Percentiles rank a stretch among this genome's conserved stretches.
phyloP scores from a whole-genome alignment of 306 rosid genomes.

The Vigna nakashimae region DNA sequence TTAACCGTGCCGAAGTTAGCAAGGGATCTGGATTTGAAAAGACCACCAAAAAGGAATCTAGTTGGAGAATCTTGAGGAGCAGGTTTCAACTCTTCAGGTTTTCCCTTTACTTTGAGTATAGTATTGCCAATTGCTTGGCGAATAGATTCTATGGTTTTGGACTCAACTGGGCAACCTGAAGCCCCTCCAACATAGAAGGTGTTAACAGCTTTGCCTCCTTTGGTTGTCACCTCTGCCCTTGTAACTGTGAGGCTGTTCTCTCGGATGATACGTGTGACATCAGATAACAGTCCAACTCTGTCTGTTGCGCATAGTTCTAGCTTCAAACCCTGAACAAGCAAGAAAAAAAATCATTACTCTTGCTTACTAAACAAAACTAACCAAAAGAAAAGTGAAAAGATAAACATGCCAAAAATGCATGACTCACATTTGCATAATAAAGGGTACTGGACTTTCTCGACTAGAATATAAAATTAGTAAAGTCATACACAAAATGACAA shows the following conservation, averaged over 20 bases:
- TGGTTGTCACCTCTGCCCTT: slow-evolving; percentile 90
- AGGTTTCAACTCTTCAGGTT: slow-evolving; percentile 63
- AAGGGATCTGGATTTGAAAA: slow-evolving; percentile 90
- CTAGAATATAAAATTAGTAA: slow-evolving; percentile 25
- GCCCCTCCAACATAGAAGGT: slow-evolving; percentile 90
- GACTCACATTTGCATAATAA: slow-evolving; percentile 21
- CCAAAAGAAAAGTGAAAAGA: slow-evolving; percentile 11
- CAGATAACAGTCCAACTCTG: slow-evolving; percentile 86
- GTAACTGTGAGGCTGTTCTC: slow-evolving; percentile 95
- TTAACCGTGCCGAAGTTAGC: slow-evolving; percentile 83
- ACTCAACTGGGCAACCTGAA: slow-evolving; percentile 79
- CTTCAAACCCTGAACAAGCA: slow-evolving; percentile 75
- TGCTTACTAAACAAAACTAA: not conserved
- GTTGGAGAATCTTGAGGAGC: slow-evolving; percentile 80
- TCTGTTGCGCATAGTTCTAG: slow-evolving; percentile 90
- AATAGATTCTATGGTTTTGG: slow-evolving; percentile 83
- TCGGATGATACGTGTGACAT: slow-evolving; percentile 89
- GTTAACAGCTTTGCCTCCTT: slow-evolving; percentile 89
- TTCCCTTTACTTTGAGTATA: slow-evolving; percentile 89
- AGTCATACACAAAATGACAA: not conserved
- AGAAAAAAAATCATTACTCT: slow-evolving; percentile 42
- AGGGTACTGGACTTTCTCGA: not conserved
- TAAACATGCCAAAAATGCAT: slow-evolving; percentile 32
- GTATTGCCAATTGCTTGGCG: slow-evolving; percentile 84
- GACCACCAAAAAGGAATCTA: slow-evolving; percentile 86